Conservation (phyloP, 2,329 filamentous ascomycete species). For the Acephala macrosclerotiorum region DNA sequence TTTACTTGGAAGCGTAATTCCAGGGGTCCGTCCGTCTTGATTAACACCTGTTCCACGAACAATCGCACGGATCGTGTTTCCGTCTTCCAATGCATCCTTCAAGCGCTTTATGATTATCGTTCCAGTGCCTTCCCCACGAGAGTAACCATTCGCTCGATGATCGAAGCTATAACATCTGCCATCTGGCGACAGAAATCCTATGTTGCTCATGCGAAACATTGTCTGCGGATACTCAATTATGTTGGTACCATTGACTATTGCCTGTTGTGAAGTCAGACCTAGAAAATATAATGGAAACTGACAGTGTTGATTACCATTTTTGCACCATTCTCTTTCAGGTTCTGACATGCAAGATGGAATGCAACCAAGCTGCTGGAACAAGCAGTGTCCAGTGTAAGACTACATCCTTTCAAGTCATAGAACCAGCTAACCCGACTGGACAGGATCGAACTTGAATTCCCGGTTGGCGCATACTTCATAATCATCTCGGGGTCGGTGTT, state of each 20-base stretch:
- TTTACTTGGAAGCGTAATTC: constrained; percentile 52
- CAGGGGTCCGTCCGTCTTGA: constrained; percentile 53
- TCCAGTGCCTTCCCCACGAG: constrained; percentile 52
- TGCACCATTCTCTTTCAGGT: constrained; percentile 52
- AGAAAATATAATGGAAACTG: neutral
- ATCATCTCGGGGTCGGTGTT: neutral
- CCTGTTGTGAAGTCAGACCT: constrained; percentile 30
- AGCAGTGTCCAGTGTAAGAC: constrained; percentile 63
- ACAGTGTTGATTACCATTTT: constrained; percentile 35
- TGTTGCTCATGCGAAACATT: constrained; percentile 38
- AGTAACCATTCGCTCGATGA: constrained; percentile 48
- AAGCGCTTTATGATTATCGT: constrained; percentile 52
- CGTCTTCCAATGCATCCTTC: constrained; percentile 48
- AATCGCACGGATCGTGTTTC: constrained; percentile 51
- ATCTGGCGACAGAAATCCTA: constrained; percentile 15
- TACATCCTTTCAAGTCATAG: constrained; percentile 56
- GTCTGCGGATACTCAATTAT: constrained; percentile 42
- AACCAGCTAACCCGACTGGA: constrained; percentile 62
- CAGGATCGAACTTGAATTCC: constrained; percentile 50
- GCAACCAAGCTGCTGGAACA: constrained; percentile 63
- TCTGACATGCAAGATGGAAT: constrained; percentile 59
- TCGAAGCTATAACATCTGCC: constrained; percentile 25
- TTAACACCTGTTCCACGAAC: constrained; percentile 51
- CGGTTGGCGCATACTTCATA: constrained; percentile 26
- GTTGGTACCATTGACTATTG: constrained; percentile 49